Base-by-base conservation (phyloP, 2,329 filamentous ascomycete species). In the Ilyonectria sp. region DNA sequence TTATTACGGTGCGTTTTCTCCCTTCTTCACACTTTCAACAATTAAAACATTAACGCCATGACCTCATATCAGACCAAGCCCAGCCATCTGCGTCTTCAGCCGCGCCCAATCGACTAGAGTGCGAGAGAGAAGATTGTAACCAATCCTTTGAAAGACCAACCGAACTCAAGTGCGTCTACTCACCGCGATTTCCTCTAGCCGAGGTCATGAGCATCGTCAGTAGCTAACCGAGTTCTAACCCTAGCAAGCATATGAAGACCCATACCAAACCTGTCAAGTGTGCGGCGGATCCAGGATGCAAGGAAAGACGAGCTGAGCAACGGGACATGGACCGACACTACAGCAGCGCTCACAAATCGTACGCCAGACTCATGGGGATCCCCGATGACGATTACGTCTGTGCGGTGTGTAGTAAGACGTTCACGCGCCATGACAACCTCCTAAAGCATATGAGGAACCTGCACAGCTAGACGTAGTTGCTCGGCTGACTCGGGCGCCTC, bases 301-400 rank as follows among this genome's bases (percentile, higher is more conserved):
- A 19, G 0, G 26, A 43, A 19, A 50, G 19, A 29, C 67, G 54
- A 17, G 74, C 75, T 35, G 71, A 76, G 23, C 56, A 71, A 35
- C 68, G 75, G 3, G 75, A 76, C 63, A 72, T 76, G 72, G 43
- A 74, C 23, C 68, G 75, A 15, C 75, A 76, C 53, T 76, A 76
- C 46, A 29, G 23, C n/a, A 57, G 4, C 11, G 31, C 46, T n/a
- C 75, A 76, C 17, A 61, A 23, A 29, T 19, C 13, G 2, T 72
- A 60, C 31, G 75, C 75, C 6, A 44, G 19, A 5, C 29, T 17
- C 11, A 47, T 57, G 29, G 68, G 68, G 6, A 52, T 73, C 4
- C 2, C 40, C 8, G 35, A 49, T 4, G 65, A 69, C 2, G 47
- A 56, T 1, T 17, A 13, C 5, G 2, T 1, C 0, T 76, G 75